Evolutionary conservation across 1,139 yeast genomes (phyloP).

Genomic region (Sugiyamaella japonica): DNA sequence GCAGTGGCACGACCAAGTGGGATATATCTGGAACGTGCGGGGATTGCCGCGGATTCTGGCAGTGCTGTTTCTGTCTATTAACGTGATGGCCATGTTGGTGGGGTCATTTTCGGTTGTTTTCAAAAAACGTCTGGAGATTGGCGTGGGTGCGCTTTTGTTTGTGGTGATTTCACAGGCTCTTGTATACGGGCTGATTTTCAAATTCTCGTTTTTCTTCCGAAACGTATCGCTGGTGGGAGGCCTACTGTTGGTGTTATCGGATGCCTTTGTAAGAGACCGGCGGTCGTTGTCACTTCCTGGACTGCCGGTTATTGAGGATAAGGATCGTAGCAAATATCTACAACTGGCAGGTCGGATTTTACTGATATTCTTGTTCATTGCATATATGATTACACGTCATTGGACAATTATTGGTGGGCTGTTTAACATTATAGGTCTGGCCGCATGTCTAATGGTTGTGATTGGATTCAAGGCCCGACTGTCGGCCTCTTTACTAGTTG

Average conservation of each 20-base stretch:
- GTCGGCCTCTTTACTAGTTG: constrained; percentile 77
- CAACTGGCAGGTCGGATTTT: constrained; percentile 86
- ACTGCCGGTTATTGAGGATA: constrained; percentile 79
- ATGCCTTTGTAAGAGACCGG: constrained; percentile 80
- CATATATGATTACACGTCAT: constrained; percentile 76
- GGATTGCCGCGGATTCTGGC: constrained; percentile 79
- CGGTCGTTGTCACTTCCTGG: constrained; percentile 80
- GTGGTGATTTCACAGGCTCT: constrained; percentile 85
- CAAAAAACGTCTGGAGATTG: constrained; percentile 67
- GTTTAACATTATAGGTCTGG: constrained; percentile 68
- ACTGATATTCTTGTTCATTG: constrained; percentile 79
- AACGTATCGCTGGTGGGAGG: constrained; percentile 94
- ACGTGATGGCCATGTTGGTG: constrained; percentile 67
- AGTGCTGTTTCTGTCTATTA: constrained; percentile 61
- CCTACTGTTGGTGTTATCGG: constrained; percentile 81
- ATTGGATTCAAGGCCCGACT: constrained; percentile 93
- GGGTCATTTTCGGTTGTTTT: constrained; percentile 75
- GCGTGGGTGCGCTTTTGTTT: constrained; percentile 67
- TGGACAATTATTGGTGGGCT: constrained; percentile 70
- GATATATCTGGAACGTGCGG: constrained; percentile 77
- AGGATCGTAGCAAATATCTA: constrained; percentile 81
- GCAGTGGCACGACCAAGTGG: constrained; percentile 92
- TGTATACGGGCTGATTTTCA: constrained; percentile 84
- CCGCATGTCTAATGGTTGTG: constrained; percentile 75
- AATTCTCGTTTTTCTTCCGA: constrained; percentile 77